A percentile compares a stretch with the other conserved stretches of the same genome.
Conservation (phyloP, 768 basidiomycete species). For the Lactarius quietus region DNA sequence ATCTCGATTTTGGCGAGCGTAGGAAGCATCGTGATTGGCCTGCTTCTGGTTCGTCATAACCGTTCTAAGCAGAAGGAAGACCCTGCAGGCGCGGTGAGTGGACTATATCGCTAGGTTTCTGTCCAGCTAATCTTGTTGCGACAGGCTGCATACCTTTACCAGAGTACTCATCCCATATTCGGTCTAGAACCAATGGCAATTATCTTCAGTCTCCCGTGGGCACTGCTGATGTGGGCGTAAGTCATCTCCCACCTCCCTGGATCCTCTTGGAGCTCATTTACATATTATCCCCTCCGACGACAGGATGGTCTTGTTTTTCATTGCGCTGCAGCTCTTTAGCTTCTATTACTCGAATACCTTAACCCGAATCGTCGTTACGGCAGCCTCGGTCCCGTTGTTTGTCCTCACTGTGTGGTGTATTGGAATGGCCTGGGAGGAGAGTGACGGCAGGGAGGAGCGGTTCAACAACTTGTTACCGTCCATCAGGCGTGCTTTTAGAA, state of each 20-base stretch:
- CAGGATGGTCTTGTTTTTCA: constrained; percentile 5
- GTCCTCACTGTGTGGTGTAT: neutral
- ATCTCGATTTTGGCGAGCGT: constrained; percentile 45
- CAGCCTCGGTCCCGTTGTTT: neutral
- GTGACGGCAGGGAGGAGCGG: neutral
- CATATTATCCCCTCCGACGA: neutral
- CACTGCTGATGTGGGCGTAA: constrained; percentile 52
- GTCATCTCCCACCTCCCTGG: constrained; percentile 25
- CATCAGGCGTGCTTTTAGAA: neutral
- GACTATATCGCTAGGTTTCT: neutral
- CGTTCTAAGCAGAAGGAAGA: constrained; percentile 36
- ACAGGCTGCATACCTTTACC: constrained; percentile 28
- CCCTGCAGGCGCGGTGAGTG: constrained; percentile 22
- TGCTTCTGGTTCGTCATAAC: constrained; percentile 44
- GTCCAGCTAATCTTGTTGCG: neutral
- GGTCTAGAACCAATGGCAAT: neutral
- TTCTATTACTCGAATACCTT: neutral
- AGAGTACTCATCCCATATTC: neutral
- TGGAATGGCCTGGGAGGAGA: neutral
- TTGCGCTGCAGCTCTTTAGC: constrained; percentile 10
- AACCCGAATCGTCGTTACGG: constrained; percentile 5
- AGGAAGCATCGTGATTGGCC: constrained; percentile 45
- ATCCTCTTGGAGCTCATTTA: neutral
- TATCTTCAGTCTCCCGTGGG: neutral
- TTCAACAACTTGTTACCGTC: neutral